phyloP scores from a whole-genome alignment of 768 basidiomycete genomes.

The Phanerochaete carnosa region DNA sequence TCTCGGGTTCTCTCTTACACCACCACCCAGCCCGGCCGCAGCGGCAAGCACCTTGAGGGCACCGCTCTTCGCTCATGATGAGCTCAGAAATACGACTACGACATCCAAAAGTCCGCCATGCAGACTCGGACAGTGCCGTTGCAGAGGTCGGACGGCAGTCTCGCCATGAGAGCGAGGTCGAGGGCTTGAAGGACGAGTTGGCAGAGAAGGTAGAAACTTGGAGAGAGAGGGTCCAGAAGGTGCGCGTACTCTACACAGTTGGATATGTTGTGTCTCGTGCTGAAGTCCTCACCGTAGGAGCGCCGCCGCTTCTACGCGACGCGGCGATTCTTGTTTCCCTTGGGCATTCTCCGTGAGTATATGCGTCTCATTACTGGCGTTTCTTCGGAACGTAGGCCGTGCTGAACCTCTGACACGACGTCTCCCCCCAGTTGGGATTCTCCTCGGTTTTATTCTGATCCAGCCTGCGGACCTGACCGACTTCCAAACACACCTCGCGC shows the following conservation, averaged over 20 bases:
- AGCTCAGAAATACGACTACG: constrained; percentile 1
- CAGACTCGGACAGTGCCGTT: constrained; percentile 8
- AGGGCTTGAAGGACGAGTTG: constrained; percentile 16
- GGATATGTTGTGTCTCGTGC: not conserved
- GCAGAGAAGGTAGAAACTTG: constrained; percentile 22
- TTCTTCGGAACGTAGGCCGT: not conserved
- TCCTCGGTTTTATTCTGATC: constrained; percentile 62
- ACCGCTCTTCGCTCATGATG: not conserved
- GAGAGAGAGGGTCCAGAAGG: constrained; percentile 25
- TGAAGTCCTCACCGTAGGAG: constrained; percentile 4
- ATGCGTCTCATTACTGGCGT: not conserved
- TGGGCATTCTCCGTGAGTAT: constrained; percentile 61
- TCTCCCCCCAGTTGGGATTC: constrained; percentile 52
- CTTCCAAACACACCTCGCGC: constrained; percentile 62
- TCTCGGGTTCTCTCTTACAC: not conserved
- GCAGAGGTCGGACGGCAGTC: not conserved
- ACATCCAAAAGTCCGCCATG: not conserved
- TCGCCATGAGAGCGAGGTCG: constrained; percentile 7
- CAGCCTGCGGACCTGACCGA: constrained; percentile 65
- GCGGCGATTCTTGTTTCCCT: constrained; percentile 64
- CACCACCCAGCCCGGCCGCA: not conserved
- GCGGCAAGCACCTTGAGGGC: not conserved
- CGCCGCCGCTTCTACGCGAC: constrained; percentile 24
- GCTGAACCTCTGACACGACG: not conserved
- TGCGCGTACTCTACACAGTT: not conserved